phyloP scores from a whole-genome alignment of 2,329 filamentous ascomycete genomes.

The Hysterium pulicare region DNA sequence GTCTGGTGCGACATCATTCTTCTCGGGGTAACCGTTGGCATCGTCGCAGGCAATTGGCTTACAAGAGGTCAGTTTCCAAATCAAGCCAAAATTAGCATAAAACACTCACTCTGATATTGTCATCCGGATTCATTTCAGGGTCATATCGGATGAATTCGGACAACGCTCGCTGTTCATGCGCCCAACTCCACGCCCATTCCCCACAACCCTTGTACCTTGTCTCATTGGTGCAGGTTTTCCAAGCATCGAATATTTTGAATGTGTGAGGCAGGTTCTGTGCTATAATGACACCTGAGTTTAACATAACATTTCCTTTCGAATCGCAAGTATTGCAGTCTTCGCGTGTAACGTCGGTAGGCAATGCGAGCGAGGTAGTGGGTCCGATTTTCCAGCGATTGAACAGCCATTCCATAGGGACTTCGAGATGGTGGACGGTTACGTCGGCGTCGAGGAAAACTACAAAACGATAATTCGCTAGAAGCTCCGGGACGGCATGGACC shows the following conservation, averaged over 20 bases:
- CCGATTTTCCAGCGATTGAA: conserved; percentile 47
- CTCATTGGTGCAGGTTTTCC: conserved; percentile 28
- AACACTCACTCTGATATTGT: conserved; percentile 22
- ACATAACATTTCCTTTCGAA: conserved; percentile 28
- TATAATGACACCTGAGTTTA: conserved; percentile 41
- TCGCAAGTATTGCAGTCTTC: conserved; percentile 32
- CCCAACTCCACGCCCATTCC: conserved; percentile 25
- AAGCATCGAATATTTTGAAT: conserved; percentile 26
- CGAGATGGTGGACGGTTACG: conserved; percentile 40
- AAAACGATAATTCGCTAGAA: conserved; percentile 39
- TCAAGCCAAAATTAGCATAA: neutral
- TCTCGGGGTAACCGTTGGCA: conserved; percentile 31
- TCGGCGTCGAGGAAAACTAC: conserved; percentile 48
- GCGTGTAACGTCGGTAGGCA: conserved; percentile 37
- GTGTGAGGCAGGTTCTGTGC: conserved; percentile 28
- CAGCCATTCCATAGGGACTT: conserved; percentile 49
- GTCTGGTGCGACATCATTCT: conserved; percentile 12
- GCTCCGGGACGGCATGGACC: conserved; percentile 38
- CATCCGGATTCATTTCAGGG: conserved; percentile 19
- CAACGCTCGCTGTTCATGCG: conserved; percentile 33
- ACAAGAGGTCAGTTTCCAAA: neutral
- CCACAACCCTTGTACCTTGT: conserved; percentile 23
- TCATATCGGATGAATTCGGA: conserved; percentile 31
- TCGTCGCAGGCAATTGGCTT: conserved; percentile 31
- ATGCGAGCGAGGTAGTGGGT: conserved; percentile 38